Base-by-base conservation (phyloP, 306 rosid species). In the Sechiopsis laciniata region DNA sequence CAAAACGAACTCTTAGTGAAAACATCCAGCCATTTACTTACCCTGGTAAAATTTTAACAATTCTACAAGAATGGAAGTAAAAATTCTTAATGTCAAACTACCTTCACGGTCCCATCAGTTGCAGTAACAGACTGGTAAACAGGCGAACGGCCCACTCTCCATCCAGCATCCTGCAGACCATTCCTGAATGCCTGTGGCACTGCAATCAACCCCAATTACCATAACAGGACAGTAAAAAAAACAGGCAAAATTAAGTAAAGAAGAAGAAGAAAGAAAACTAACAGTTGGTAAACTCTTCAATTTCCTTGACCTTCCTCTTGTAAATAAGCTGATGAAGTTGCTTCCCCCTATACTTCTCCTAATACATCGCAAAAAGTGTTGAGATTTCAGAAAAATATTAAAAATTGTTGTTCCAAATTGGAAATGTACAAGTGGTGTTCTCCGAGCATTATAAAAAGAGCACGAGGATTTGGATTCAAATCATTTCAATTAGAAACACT, bases 61-160 rank as follows among this genome's bases (percentile, higher is more conserved):
- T 67, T 67, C 29, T 17, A 45, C 9, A 15, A 72, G n/a, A 72
- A 32, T 55, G 53, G 1, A 54, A 14, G 8, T 3, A 13, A 0
- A 24, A 42, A 54, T 65, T 57, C 17, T 56, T 42, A 46, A 26
- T 19, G 56, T 72, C 8, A 57, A 46, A 76, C 40, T 53, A 94
- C 98, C 96, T 94, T 94, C 46, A 94, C 67, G 72, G 98, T 94
- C 55, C 98, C 98, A 82, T 94, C 98, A 65, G 92, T 74, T 46
- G 98, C 90, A 59, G 96, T 89, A 52, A 89, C 92, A 46, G 78
- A 72, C 15, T 60, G 59, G 75, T 84, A 86, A 80, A 90, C 79
- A 22, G 94, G 96, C 59, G 98, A 94, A 54, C 98, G 80, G 22
- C 98, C 98, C 37, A 94, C 90, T 66, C 73, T 87, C 98, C 98